Conservation (phyloP, 2,329 filamentous ascomycete genomes). For the Diaporthe ilicicola region DNA sequence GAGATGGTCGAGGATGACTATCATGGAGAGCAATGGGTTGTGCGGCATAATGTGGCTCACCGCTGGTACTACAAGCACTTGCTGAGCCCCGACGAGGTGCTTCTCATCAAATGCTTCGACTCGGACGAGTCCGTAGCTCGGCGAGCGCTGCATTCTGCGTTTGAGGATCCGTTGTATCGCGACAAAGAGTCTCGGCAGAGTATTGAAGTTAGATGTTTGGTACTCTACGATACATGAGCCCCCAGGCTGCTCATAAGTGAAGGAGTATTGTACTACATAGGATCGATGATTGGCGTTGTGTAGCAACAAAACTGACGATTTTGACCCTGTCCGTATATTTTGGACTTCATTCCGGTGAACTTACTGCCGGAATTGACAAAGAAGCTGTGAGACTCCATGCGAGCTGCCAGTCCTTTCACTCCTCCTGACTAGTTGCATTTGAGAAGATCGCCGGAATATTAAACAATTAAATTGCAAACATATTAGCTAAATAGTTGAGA, state of each 20-base stretch:
- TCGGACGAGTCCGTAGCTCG: constrained; percentile 46
- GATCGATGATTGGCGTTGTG: neutral
- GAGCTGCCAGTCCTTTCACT: no score
- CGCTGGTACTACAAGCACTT: constrained; percentile 61
- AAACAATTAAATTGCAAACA: no score
- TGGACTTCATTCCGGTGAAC: no score
- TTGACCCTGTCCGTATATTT: no score
- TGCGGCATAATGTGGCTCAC: constrained; percentile 5
- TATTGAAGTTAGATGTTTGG: constrained; percentile 33
- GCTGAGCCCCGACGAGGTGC: constrained; percentile 61
- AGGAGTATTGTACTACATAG: neutral
- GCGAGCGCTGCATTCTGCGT: constrained; percentile 39
- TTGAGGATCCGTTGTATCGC: constrained; percentile 37
- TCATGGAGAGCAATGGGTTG: constrained; percentile 17
- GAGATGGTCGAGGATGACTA: constrained; percentile 45
- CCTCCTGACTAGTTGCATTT: no score
- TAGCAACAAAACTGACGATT: no score
- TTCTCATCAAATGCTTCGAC: constrained; percentile 71
- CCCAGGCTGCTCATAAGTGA: no score
- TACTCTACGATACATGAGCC: constrained; percentile 9
- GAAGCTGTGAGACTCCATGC: no score
- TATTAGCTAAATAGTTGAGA: no score
- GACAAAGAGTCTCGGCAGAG: constrained; percentile 46
- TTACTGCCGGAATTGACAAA: no score
- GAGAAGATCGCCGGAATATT: no score